A percentile compares a stretch with the other conserved stretches of the same genome.
Conservation (phyloP, 169 alveolate species). For the Babesia microti region DNA sequence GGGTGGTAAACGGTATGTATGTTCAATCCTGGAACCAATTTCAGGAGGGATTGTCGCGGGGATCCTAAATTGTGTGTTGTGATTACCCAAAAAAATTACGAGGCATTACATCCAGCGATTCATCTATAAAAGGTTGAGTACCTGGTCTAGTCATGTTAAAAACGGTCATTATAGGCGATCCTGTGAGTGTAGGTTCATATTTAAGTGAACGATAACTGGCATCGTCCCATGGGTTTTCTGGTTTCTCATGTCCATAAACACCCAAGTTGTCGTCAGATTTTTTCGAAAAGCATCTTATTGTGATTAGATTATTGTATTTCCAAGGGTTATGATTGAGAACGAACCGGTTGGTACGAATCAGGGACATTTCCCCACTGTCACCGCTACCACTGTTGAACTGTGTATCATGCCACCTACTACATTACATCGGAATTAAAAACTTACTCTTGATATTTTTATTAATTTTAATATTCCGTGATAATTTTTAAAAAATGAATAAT, state of each 20-base stretch:
- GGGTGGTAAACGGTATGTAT: constrained; percentile 74
- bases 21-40: constrained; percentile 50
- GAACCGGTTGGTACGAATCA: neutral
- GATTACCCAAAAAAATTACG: constrained; percentile 62
- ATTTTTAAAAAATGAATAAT: too few species aligned
- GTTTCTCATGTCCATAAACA: constrained; percentile 30
- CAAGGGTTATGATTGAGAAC: neutral
- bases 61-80: too few species aligned
- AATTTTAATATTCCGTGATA: too few species aligned
- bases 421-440: too few species aligned
- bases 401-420: too few species aligned
- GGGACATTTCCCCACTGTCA: too few species aligned
- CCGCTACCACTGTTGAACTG: too few species aligned
- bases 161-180: constrained; percentile 61
- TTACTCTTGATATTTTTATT: too few species aligned
- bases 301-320: neutral
- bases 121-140: constrained; percentile 58
- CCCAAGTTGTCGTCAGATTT: constrained; percentile 4
- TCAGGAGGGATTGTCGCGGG: constrained; percentile 64
- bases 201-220: constrained; percentile 33
- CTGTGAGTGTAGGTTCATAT: constrained; percentile 39
- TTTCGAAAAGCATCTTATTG: neutral
- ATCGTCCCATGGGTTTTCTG: constrained; percentile 51
- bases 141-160: constrained; percentile 55
- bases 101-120: constrained; percentile 57